Conservation (phyloP, 2,329 filamentous ascomycete genomes). For the Trichoderma sp. region DNA sequence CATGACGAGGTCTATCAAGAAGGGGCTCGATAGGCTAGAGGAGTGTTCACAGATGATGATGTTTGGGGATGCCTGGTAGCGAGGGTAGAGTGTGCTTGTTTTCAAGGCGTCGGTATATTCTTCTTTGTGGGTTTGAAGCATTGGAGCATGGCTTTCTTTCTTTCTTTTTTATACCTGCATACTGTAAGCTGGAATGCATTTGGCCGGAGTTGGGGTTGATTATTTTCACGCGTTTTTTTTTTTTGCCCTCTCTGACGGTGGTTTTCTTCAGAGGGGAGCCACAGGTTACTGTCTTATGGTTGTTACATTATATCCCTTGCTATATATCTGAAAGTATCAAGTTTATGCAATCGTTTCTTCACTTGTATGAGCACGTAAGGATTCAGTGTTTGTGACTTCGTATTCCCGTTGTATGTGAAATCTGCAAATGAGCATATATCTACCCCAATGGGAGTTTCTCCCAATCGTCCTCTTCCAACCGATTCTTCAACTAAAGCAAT, state of each 20-base stretch:
- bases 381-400: background rate
- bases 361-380: background rate
- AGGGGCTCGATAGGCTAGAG: slow-evolving; percentile 21
- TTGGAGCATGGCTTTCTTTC: background rate
- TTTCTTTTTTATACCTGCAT: background rate
- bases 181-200: background rate
- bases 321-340: background rate
- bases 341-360: background rate
- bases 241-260: background rate
- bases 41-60: slow-evolving; percentile 18
- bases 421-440: background rate
- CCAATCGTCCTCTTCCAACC: background rate
- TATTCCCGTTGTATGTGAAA: background rate
- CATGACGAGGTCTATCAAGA: slow-evolving; percentile 29
- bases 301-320: background rate
- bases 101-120: background rate
- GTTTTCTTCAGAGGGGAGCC: background rate
- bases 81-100: background rate
- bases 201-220: background rate
- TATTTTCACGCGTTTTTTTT: background rate
- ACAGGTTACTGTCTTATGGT: background rate
- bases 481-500: background rate
- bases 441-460: background rate
- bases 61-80: background rate
- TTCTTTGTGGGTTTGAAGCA: background rate